Evolutionary conservation across 176 grass and related monocot species (phyloP), one percentile per base, ranked within the genome.

Genomic region (Aegilops sharonensis): DNA sequence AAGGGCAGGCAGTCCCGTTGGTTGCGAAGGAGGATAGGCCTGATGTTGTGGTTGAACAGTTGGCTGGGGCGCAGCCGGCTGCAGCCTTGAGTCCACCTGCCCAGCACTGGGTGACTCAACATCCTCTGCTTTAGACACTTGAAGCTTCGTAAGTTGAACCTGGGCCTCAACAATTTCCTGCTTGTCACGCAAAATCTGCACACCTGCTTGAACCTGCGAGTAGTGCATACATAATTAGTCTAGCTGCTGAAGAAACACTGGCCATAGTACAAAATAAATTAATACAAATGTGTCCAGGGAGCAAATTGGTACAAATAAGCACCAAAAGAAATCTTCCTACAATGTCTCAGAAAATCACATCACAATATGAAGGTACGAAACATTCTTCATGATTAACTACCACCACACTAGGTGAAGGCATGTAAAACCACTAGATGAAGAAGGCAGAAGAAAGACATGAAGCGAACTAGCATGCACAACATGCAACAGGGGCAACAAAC

Each of bases 141-240:
- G 90, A 56, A 99, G 62, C 75, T 96, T 95, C 32, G 90, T 42
- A 72, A 94, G 97, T 30, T 94, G 92, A 36, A 96, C 31, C 76
- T 93, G 94, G 15, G 90, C 73, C 77, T 94, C 94, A 12, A 91
- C 78, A 77, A 91, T 94, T 75, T 94, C 90, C 83, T 99, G 97
- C 43, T 96, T 99, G 85, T 99, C 97, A 43, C 92, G 92, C 75
- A 99, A 79, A 88, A 96, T 86, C 42, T 96, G 97, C 39, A 96
- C 92, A 24, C 88, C 90, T 20, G 90, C 68, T 80, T 96, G 94
- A 56, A 99, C 97, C 97, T 99, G 84, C 76, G 68, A 17, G 10
- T 32, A 59, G 48, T 5, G 39, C 31, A 84, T 47, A 43, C 50
- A 88, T 71, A 70, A 24, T 87, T 60, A 78, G 30, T 34, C 13